phyloP scores from a whole-genome alignment of 1,139 yeast genomes.

The Nakaseomyces nivariensis region DNA sequence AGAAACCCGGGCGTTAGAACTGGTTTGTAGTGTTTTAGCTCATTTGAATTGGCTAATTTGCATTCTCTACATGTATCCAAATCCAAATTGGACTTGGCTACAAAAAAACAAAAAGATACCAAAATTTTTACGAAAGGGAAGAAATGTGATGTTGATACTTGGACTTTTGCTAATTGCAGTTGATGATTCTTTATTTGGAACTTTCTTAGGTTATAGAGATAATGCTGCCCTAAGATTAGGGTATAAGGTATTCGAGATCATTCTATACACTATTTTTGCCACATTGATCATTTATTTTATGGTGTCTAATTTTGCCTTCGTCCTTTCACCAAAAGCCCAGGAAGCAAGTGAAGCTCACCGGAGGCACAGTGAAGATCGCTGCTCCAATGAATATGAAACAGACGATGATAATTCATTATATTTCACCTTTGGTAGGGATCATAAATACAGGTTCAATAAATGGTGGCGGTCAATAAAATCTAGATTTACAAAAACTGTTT shows the following conservation, averaged over 20 bases:
- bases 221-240: conserved; percentile 5
- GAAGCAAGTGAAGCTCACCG: background rate
- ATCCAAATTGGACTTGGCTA: background rate
- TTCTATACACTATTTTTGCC: conserved; percentile 14
- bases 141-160: background rate
- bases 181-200: conserved; percentile 11
- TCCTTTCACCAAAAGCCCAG: conserved; percentile 14
- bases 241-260: conserved; percentile 11
- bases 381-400: no score
- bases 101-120: background rate
- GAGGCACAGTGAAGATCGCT: background rate
- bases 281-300: conserved; percentile 13
- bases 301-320: conserved; percentile 21
- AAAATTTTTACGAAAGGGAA: background rate
- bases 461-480: background rate
- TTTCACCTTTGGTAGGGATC: background rate
- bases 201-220: conserved; percentile 10
- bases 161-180: background rate
- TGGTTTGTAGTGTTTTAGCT: conserved; percentile 3
- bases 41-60: conserved; percentile 3
- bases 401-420: background rate
- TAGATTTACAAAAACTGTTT: background rate
- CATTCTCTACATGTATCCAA: conserved; percentile 4
- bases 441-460: background rate
- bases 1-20: conserved; percentile 3